Percentiles rank a stretch among this genome's conserved stretches.
phyloP scores from a whole-genome alignment of 345 rosid species.

The Firmiana major region DNA sequence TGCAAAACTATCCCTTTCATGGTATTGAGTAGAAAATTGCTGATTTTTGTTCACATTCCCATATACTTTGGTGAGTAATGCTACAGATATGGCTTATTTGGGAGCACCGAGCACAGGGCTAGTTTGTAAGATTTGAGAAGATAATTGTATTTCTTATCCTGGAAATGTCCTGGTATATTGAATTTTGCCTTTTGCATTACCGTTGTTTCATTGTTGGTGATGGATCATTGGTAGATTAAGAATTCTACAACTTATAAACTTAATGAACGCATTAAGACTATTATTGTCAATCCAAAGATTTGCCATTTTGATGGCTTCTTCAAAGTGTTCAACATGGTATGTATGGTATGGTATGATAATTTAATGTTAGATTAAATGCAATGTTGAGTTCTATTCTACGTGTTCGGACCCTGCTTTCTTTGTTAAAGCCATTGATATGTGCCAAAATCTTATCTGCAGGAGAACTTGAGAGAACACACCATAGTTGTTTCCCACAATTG shows the following conservation, averaged over 20 bases:
- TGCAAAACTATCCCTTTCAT: neutral
- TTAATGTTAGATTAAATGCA: neutral
- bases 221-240: neutral
- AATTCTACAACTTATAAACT: neutral
- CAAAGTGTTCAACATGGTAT: neutral
- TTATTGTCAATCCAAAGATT: too few species aligned
- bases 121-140: neutral
- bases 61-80: neutral
- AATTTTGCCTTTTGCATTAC: neutral
- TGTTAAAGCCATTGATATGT: neutral
- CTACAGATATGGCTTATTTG: neutral
- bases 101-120: neutral
- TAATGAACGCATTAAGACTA: neutral
- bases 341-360: neutral
- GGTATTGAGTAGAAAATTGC: neutral
- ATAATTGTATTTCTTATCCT: neutral
- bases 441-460: conserved; percentile 34
- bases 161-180: neutral
- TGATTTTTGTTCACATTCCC: neutral
- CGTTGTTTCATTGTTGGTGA: neutral
- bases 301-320: neutral
- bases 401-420: neutral
- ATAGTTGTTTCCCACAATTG: conserved; percentile 34
- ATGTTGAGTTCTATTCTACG: neutral
- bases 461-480: conserved; percentile 46